A percentile compares a stretch with the other conserved stretches of the same genome.
Evolutionary conservation across 345 rosid species (phyloP).

Genomic region (Excoecaria cochinchinensis): DNA sequence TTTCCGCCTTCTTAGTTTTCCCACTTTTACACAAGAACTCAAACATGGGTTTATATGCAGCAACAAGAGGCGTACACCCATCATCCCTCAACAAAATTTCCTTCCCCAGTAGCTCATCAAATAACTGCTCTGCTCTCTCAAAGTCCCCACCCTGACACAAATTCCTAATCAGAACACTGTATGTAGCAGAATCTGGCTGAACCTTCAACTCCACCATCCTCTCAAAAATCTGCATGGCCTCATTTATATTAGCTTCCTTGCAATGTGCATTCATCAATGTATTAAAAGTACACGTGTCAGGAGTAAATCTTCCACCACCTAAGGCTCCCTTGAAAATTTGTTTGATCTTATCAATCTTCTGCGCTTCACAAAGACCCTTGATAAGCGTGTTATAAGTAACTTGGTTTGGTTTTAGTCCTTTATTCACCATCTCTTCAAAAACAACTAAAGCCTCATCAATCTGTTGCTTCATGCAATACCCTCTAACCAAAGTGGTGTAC

Average conservation of each 20-base stretch:
- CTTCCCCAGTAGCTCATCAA: constrained; percentile 49
- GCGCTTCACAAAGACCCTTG: constrained; percentile 68
- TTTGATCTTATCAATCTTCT: constrained; percentile 55
- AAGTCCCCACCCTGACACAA: constrained; percentile 57
- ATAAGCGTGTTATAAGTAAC: constrained; percentile 70
- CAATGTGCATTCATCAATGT: constrained; percentile 68
- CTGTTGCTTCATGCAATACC: constrained; percentile 70
- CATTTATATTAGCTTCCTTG: constrained; percentile 52
- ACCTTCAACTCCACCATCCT: constrained; percentile 50
- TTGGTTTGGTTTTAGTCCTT: constrained; percentile 55
- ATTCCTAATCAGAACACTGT: constrained; percentile 63
- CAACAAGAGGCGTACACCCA: constrained; percentile 47
- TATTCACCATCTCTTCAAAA: constrained; percentile 48
- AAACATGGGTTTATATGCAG: constrained; percentile 73
- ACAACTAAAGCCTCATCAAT: constrained; percentile 60
- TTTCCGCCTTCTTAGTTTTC: constrained; percentile 65
- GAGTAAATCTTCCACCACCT: constrained; percentile 41
- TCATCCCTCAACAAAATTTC: constrained; percentile 17
- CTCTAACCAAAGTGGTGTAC: constrained; percentile 78
- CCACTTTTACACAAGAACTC: constrained; percentile 68
- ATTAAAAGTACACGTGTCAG: constrained; percentile 77
- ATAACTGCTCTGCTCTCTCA: constrained; percentile 59
- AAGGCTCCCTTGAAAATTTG: constrained; percentile 42
- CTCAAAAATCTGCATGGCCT: constrained; percentile 53
- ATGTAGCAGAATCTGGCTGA: constrained; percentile 74